phyloP scores from a whole-genome alignment of 352 stramenopile species.

The Phytopythium delawarense region DNA sequence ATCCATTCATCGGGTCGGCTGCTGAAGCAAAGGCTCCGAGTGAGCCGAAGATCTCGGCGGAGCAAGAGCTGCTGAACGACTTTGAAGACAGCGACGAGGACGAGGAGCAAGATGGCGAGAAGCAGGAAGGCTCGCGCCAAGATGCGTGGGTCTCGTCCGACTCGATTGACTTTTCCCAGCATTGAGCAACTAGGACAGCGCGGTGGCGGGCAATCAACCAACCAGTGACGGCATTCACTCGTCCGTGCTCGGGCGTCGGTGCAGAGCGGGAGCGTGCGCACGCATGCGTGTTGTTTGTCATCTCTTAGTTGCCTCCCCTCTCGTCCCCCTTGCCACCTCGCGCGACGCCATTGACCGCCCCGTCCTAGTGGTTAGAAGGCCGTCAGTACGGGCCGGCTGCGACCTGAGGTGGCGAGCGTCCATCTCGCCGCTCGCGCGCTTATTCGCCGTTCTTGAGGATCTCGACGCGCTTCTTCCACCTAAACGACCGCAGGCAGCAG shows the following conservation, averaged over 20 bases:
- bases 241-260: neutral
- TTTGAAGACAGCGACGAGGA: conserved; percentile 83
- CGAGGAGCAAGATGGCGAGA: conserved; percentile 16
- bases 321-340: neutral
- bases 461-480: conserved; percentile 81
- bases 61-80: conserved; percentile 81
- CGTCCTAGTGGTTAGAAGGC: neutral
- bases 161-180: conserved; percentile 65
- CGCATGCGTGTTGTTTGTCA: conserved; percentile 5
- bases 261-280: conserved; percentile 1
- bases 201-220: neutral
- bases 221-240: neutral
- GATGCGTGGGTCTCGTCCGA: conserved; percentile 66
- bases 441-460: conserved; percentile 77
- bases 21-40: conserved; percentile 20
- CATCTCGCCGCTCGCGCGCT: conserved; percentile 1
- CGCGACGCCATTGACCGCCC: neutral
- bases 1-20: conserved; percentile 5
- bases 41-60: conserved; percentile 42
- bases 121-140: conserved; percentile 7
- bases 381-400: neutral
- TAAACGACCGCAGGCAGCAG: conserved; percentile 10
- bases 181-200: conserved; percentile 12
- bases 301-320: neutral
- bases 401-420: neutral